Conservation (phyloP, 1,284 basidiomycete genomes). For the Mycena citricolor region DNA sequence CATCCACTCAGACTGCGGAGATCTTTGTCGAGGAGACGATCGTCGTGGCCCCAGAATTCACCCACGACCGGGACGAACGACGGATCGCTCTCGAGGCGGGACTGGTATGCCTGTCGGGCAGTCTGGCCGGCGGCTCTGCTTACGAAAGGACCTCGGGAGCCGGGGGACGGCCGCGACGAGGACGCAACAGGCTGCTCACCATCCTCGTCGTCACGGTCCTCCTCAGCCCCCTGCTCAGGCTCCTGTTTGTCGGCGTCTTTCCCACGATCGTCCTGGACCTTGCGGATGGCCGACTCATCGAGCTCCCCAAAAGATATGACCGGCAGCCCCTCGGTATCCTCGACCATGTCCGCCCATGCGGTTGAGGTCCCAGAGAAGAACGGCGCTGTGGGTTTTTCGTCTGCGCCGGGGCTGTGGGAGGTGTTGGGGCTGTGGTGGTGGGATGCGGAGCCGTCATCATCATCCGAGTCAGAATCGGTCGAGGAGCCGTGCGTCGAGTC, state of each 20-base stretch:
- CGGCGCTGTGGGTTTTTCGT: slow-evolving; percentile 41
- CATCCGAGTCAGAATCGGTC: slow-evolving; percentile 64
- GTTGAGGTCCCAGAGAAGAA: slow-evolving; percentile 52
- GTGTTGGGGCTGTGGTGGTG: slow-evolving; percentile 59
- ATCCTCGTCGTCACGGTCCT: slow-evolving; percentile 27
- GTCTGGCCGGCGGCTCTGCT: slow-evolving; percentile 51
- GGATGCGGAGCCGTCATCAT: slow-evolving; percentile 67
- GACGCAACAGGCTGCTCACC: slow-evolving; percentile 33
- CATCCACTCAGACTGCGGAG: slow-evolving; percentile 74
- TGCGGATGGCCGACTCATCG: slow-evolving; percentile 38
- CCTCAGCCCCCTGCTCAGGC: slow-evolving; percentile 25
- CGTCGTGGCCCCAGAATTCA: slow-evolving; percentile 90
- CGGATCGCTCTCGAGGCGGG: slow-evolving; percentile 76
- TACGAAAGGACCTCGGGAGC: too few species aligned
- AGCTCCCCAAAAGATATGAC: slow-evolving; percentile 80
- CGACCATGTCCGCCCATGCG: slow-evolving; percentile 82
- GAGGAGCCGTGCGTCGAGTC: slow-evolving; percentile 54
- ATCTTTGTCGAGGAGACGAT: slow-evolving; percentile 75
- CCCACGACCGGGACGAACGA: slow-evolving; percentile 85
- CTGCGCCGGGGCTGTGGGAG: slow-evolving; percentile 54
- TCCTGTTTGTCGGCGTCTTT: too few species aligned
- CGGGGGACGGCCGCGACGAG: slow-evolving; percentile 33
- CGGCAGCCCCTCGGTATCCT: slow-evolving; percentile 72
- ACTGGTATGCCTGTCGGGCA: slow-evolving; percentile 75
- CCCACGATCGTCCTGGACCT: slow-evolving; percentile 41